Conservation (phyloP, 1,284 basidiomycete species). For the Volvariella surrecta region DNA sequence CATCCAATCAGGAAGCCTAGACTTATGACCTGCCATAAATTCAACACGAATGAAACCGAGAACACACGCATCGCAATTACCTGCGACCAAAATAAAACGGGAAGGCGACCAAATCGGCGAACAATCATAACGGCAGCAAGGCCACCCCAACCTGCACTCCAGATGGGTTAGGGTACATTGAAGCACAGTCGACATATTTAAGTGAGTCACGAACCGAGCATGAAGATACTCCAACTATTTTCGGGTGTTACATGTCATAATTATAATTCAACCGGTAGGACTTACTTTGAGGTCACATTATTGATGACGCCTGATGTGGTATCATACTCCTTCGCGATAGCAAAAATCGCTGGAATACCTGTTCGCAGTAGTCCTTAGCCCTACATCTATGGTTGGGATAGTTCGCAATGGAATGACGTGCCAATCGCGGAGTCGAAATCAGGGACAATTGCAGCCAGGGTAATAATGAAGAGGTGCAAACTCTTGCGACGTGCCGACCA, state of each 20-base stretch:
- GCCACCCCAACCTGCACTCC: slow-evolving; percentile 46
- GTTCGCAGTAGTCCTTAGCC: not conserved
- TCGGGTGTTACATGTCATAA: slow-evolving; percentile 1
- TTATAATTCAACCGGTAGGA: not conserved
- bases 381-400: too few relatives aligned
- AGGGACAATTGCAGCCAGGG: slow-evolving; percentile 58
- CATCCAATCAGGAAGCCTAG: slow-evolving; percentile 45
- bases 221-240: slow-evolving; percentile 61
- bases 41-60: not conserved
- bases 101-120: slow-evolving; percentile 46
- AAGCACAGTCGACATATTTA: not conserved
- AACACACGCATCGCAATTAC: slow-evolving; percentile 23
- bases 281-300: slow-evolving; percentile 52
- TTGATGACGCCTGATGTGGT: slow-evolving; percentile 56
- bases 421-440: slow-evolving; percentile 66
- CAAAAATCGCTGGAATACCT: slow-evolving; percentile 56
- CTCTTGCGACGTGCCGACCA: slow-evolving; percentile 41
- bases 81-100: slow-evolving; percentile 57
- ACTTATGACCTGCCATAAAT: slow-evolving; percentile 29
- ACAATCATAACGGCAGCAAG: slow-evolving; percentile 49
- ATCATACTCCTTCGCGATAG: slow-evolving; percentile 46
- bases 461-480: slow-evolving; percentile 49
- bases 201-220: slow-evolving; percentile 33
- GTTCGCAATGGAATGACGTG: slow-evolving; percentile 15
- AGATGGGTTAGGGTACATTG: not conserved